Conservation (phyloP, 2,329 filamentous ascomycete species). For the Graphilbum fragrans region DNA sequence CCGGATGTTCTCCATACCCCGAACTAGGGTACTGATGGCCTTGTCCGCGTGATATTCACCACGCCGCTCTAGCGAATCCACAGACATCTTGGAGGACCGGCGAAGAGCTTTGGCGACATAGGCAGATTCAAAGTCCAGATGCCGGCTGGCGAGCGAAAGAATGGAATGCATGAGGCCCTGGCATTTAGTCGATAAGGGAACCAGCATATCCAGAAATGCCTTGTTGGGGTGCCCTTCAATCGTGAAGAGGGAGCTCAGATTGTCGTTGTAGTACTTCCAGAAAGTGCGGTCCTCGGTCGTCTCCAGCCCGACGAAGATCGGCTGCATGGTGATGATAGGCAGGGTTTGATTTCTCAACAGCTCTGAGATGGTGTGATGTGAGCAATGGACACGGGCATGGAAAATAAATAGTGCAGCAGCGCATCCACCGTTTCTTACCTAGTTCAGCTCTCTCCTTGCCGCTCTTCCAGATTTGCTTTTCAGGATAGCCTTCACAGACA, state of each 20-base stretch:
- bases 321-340: slow-evolving; percentile 43
- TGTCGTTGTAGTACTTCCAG: slow-evolving; percentile 70
- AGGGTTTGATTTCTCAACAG: slow-evolving; percentile 35
- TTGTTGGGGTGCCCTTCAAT: slow-evolving; percentile 72
- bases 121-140: slow-evolving; percentile 49
- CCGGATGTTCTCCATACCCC: slow-evolving; percentile 24
- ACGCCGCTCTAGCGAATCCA: slow-evolving; percentile 33
- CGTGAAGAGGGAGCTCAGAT: slow-evolving; percentile 70
- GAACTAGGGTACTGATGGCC: slow-evolving; percentile 39
- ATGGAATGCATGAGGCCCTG: slow-evolving; percentile 84
- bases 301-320: slow-evolving; percentile 71
- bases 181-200: slow-evolving; percentile 71
- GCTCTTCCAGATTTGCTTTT: slow-evolving; percentile 78
- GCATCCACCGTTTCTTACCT: slow-evolving; percentile 28
- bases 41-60: slow-evolving; percentile 43
- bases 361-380: slow-evolving; percentile 27
- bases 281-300: slow-evolving; percentile 68
- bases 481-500: slow-evolving; percentile 80
- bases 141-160: slow-evolving; percentile 69
- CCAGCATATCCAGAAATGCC: slow-evolving; percentile 72
- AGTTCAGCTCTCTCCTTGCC: slow-evolving; percentile 66
- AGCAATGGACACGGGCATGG: not conserved
- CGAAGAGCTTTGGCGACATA: slow-evolving; percentile 41
- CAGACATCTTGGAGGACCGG: slow-evolving; percentile 33
- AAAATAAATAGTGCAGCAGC: not conserved